Evolutionary conservation across 345 rosid genomes (phyloP).

Genomic region (Gossypium stocksii): DNA sequence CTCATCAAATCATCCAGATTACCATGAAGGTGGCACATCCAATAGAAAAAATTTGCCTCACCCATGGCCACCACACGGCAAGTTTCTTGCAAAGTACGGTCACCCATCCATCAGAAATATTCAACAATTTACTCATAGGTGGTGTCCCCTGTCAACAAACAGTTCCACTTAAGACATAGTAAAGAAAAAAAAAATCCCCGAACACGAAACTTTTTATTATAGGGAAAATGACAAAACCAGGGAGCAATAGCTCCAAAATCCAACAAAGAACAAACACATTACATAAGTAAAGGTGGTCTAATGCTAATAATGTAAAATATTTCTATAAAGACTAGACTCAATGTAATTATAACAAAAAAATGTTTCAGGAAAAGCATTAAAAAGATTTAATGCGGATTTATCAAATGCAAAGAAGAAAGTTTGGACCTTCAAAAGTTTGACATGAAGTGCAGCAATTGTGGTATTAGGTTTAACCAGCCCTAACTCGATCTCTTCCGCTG

Average conservation of each 20-base stretch:
- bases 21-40: not conserved
- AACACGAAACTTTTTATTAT: not conserved
- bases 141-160: slow-evolving; percentile 56
- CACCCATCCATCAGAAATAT: slow-evolving; percentile 64
- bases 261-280: not conserved
- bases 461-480: slow-evolving; percentile 52
- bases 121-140: slow-evolving; percentile 54
- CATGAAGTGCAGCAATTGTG: slow-evolving; percentile 61
- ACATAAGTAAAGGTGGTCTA: not conserved
- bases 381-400: no score
- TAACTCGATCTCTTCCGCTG: slow-evolving; percentile 70
- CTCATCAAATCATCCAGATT: not conserved
- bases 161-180: not conserved
- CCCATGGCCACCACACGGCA: slow-evolving; percentile 79
- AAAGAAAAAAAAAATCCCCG: slow-evolving; percentile 1
- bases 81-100: slow-evolving; percentile 75
- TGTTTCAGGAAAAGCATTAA: not conserved
- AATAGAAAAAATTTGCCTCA: slow-evolving; percentile 24
- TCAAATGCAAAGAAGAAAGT: not conserved
- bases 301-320: not conserved
- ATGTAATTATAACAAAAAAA: not conserved
- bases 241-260: not conserved
- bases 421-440: slow-evolving; percentile 59
- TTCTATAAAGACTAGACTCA: not conserved
- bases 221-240: not conserved